These are phyloP conservation scores for Trichothecium roseum DNA, from an alignment of 2,329 filamentous ascomycete genomes.

Conservation along the genomic window DNA sequence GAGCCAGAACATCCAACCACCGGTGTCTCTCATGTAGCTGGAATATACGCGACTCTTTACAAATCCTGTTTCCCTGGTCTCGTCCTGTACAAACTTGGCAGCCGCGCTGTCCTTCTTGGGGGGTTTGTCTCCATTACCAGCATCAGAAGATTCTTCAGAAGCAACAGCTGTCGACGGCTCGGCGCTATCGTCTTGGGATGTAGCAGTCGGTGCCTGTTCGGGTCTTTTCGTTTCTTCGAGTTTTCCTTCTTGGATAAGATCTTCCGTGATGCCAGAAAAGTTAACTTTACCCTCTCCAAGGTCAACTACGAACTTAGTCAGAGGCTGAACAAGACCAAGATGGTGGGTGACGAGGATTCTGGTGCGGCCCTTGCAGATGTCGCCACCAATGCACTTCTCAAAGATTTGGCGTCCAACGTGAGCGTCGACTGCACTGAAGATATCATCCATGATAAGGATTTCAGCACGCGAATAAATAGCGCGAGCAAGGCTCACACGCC, in stretches of 20 bases:
- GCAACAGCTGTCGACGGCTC: conserved; percentile 38
- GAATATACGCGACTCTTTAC: conserved; percentile 59
- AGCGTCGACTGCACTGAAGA: conserved; percentile 74
- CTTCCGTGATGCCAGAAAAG: conserved; percentile 52
- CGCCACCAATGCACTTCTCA: conserved; percentile 63
- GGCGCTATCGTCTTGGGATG: conserved; percentile 35
- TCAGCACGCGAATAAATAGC: conserved; percentile 72
- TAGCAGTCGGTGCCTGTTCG: conserved; percentile 29
- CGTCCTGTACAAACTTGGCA: conserved; percentile 68
- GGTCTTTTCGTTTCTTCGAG: conserved; percentile 47
- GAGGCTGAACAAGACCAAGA: conserved; percentile 58
- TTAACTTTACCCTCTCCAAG: conserved; percentile 58
- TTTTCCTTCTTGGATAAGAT: conserved; percentile 48
- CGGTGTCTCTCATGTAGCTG: conserved; percentile 56
- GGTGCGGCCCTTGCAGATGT: conserved; percentile 59
- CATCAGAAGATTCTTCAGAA: conserved; percentile 37
- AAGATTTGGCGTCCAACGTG: conserved; percentile 73
- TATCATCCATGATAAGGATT: conserved; percentile 70
- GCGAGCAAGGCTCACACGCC: conserved; percentile 70
- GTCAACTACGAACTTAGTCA: conserved; percentile 64
- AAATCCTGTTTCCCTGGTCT: conserved; percentile 59
- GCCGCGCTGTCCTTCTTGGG: conserved; percentile 16
- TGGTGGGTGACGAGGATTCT: conserved; percentile 75
- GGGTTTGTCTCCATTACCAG: conserved; percentile 23
- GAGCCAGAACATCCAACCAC: conserved; percentile 51